phyloP scores from a whole-genome alignment of 140 eudicot genomes.

The Anethum foeniculum region DNA sequence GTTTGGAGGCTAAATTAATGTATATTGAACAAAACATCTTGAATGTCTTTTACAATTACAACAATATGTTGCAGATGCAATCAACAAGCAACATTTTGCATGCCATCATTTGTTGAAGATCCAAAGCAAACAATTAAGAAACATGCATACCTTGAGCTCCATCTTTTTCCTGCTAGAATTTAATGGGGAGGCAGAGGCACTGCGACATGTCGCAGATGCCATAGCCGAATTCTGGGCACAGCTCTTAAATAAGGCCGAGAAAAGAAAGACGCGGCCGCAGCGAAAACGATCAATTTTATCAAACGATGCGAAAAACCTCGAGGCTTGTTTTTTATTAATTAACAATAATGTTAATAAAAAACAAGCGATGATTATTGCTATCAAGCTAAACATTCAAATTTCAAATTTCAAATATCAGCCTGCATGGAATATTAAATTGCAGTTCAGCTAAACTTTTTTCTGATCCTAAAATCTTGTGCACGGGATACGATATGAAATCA shows the following conservation, averaged over 20 bases:
- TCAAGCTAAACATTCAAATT: constrained; percentile 19
- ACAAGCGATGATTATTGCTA: constrained; percentile 3
- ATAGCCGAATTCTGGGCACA: background rate
- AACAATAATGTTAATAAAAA: constrained; percentile 4
- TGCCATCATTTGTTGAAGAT: background rate
- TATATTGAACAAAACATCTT: background rate
- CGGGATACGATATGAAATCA: background rate
- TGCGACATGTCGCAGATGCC: constrained; percentile 1
- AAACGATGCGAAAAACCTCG: constrained; percentile 8
- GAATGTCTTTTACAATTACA: background rate
- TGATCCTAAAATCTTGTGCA: background rate
- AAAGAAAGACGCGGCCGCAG: background rate
- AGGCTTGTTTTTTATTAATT: constrained; percentile 3
- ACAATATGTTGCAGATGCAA: background rate
- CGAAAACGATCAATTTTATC: background rate
- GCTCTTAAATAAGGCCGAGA: background rate
- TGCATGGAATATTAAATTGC: background rate
- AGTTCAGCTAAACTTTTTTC: background rate
- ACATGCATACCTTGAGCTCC: background rate
- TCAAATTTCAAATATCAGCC: background rate
- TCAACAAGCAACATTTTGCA: background rate
- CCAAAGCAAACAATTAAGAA: background rate
- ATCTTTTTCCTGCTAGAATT: background rate
- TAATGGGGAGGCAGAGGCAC: background rate
- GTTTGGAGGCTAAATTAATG: background rate